phyloP scores from a whole-genome alignment of 139 green algal genomes.

The Trebouxia sp. region DNA sequence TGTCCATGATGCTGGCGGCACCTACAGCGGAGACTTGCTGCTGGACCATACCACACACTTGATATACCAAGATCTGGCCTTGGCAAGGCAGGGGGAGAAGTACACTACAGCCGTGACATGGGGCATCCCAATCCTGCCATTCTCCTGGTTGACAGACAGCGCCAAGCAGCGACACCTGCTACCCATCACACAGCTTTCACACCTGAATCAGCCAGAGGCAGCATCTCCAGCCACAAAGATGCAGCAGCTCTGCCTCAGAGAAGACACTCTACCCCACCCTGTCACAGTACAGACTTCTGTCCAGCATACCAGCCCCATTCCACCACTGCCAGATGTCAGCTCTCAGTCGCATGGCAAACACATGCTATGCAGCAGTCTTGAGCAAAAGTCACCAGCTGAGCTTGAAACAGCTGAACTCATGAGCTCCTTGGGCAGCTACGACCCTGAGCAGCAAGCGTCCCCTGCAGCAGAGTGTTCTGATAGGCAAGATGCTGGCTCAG shows the following conservation, averaged over 20 bases:
- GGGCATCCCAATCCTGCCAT: constrained; percentile 3
- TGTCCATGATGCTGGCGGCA: background rate
- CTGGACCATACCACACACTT: background rate
- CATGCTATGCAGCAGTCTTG: background rate
- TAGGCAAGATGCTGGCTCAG: background rate
- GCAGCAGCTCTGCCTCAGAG: background rate
- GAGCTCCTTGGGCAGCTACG: background rate
- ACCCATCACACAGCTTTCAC: background rate
- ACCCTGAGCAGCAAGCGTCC: background rate
- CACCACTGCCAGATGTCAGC: background rate
- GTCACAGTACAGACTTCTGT: background rate
- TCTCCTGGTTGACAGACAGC: background rate
- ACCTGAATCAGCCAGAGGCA: background rate
- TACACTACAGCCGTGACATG: background rate
- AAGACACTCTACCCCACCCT: background rate
- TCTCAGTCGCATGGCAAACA: background rate
- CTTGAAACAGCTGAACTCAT: background rate
- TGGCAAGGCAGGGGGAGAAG: background rate
- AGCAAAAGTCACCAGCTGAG: background rate
- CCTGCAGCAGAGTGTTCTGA: background rate
- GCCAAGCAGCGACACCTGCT: background rate
- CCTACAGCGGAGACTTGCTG: constrained; percentile 10
- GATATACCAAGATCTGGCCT: background rate
- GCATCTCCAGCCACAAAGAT: constrained; percentile 4
- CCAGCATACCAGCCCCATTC: too few relatives aligned